A percentile compares a stretch with the other conserved stretches of the same genome.
Conservation (phyloP, 345 rosid genomes). For the Citrus unshiu region DNA sequence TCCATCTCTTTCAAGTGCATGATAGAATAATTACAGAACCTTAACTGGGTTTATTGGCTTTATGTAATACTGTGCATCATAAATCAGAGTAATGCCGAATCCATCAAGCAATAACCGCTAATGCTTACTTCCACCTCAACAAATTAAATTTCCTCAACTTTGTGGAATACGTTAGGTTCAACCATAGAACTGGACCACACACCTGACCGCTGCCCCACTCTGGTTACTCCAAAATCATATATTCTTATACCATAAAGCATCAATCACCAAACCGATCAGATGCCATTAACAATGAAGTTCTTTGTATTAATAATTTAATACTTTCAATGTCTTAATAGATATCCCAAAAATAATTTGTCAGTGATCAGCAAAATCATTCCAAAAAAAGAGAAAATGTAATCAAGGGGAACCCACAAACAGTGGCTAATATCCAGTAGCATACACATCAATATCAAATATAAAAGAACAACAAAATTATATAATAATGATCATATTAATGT, state of each 20-base stretch:
- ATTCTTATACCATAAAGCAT: background rate
- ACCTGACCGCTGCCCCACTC: background rate
- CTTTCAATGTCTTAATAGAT: background rate
- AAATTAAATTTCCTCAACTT: slow-evolving; percentile 10
- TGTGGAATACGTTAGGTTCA: background rate
- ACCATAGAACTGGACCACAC: background rate
- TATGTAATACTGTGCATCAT: background rate
- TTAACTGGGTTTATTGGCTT: background rate
- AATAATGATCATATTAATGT: background rate
- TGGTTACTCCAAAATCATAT: background rate
- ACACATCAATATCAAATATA: background rate
- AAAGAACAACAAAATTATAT: background rate
- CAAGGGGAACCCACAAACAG: background rate
- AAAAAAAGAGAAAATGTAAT: background rate
- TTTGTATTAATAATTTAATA: background rate
- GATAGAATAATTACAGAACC: background rate
- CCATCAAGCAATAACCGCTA: background rate
- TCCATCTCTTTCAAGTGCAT: background rate
- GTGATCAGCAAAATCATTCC: background rate
- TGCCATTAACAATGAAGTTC: background rate
- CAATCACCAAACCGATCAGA: background rate
- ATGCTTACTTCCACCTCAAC: background rate
- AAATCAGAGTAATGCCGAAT: background rate
- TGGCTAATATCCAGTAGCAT: background rate
- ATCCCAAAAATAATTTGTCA: background rate